Conservation (phyloP, 176 grass and related monocot species). For the Avena insularis region DNA sequence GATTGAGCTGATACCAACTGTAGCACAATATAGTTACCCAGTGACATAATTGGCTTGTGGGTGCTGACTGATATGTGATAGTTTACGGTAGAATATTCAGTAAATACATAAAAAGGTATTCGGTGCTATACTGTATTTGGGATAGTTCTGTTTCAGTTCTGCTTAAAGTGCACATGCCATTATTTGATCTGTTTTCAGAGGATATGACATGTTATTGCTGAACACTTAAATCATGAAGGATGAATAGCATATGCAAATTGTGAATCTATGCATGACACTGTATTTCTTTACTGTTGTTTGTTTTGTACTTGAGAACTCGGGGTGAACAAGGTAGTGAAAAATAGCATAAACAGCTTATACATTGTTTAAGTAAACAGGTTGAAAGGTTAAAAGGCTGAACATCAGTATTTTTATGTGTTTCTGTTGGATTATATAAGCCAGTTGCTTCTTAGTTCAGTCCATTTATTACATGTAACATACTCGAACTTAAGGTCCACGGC, state of each 20-base stretch:
- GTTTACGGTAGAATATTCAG: not conserved
- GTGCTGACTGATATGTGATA: conserved; percentile 8
- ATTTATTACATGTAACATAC: not conserved
- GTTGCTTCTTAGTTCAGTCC: not conserved
- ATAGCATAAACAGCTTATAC: not conserved
- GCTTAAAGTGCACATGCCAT: not conserved
- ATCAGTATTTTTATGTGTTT: not conserved
- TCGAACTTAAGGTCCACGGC: not conserved
- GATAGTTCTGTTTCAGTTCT: not conserved
- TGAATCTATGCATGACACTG: not conserved
- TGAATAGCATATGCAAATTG: not conserved
- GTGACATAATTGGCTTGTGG: conserved; percentile 14
- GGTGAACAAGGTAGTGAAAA: not conserved
- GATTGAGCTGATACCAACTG: not conserved
- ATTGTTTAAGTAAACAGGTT: not conserved
- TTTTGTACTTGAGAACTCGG: not conserved
- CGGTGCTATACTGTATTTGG: not conserved
- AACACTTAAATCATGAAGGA: not conserved
- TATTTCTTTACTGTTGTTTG: not conserved
- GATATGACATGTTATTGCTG: not conserved
- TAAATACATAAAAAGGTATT: not conserved
- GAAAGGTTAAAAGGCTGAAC: not conserved
- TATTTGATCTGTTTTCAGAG: not conserved
- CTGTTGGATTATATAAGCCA: not conserved
- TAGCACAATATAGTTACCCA: not conserved